Base-by-base conservation (phyloP, 2,329 filamentous ascomycete genomes). In the Zarea fungicola region DNA sequence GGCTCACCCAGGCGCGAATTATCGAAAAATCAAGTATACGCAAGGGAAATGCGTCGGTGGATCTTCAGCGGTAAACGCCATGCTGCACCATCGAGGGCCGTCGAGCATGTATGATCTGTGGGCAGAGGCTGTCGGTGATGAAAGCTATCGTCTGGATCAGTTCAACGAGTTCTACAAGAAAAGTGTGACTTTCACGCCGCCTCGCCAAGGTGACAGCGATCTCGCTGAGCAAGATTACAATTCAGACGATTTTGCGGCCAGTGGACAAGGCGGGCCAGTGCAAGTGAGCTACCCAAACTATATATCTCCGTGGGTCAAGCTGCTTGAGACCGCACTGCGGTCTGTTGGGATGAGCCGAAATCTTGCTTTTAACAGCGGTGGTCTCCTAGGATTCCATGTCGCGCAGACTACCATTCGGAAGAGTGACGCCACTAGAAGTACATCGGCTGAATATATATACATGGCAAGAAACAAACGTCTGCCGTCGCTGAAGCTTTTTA, bases 21-120 rank as follows among this genome's bases (percentile, higher is more conserved):
- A 54, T 11, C 55, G 65, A 2, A 51, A 54, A n/a, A 54, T 71
- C 4, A 62, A 68, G 49, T 68, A 67, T 48, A 58, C 65, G 0
- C 61, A 60, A 5, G 70, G 69, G 2, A 70, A 67, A 42, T 62
- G 57, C 0, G 57, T 72, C 0, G 69, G 68, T 18, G 69, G 69
- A 8, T 63, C 64, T 2, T 68, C 65, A 1, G 62, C 65, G 8
- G 58, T 67, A 6, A 69, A 69, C 49, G 66, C 62, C 16, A 57
- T 68, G 58, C 60, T 67, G 16, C 60, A 63, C 5, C 59, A 67
- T 36, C 57, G 66, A 16, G 60, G 62, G 1, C 58, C 65, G 2
- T 58, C 50, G 2, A 63, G 65, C 6, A 60, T 66, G 8, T 63
- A 57, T 44, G 50, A 58, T 2, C 52, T 47, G 23, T 64, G 62